Conservation (phyloP, 2,329 filamentous ascomycete species). For the Bimuria novae-zelandiae region DNA sequence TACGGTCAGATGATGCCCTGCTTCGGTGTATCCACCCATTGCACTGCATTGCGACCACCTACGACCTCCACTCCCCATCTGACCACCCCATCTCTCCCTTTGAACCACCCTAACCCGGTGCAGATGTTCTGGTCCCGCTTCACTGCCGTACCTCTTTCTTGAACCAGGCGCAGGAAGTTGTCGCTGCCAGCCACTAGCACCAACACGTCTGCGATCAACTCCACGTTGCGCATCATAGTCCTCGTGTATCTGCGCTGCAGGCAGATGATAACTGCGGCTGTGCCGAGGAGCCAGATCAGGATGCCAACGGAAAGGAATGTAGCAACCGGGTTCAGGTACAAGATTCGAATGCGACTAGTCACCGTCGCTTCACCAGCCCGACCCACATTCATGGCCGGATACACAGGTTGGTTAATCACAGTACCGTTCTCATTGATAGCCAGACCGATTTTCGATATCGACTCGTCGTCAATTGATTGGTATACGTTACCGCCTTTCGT, state of each 20-base stretch:
- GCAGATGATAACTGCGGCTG: slow-evolving; percentile 14
- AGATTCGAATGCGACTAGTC: slow-evolving; percentile 19
- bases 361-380: slow-evolving; percentile 15
- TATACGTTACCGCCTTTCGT: slow-evolving; percentile 27
- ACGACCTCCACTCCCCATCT: slow-evolving; percentile 32
- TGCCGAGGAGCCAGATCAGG: slow-evolving; percentile 26
- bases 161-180: slow-evolving; percentile 21
- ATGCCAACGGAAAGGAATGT: slow-evolving; percentile 26
- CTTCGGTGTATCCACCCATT: slow-evolving; percentile 20
- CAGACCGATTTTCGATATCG: slow-evolving; percentile 5
- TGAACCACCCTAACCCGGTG: slow-evolving; percentile 30
- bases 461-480: slow-evolving; percentile 28
- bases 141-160: slow-evolving; percentile 17
- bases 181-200: slow-evolving; percentile 31
- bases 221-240: slow-evolving; percentile 23
- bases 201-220: slow-evolving; percentile 29
- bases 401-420: slow-evolving; percentile 6
- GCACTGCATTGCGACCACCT: slow-evolving; percentile 19
- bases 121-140: slow-evolving; percentile 16
- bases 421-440: slow-evolving; percentile 10
- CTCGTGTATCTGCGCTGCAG: slow-evolving; percentile 24
- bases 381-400: slow-evolving; percentile 13
- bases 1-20: neutral
- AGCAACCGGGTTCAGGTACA: slow-evolving; percentile 24
- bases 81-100: slow-evolving; percentile 18